Evolutionary conservation across 139 green algal species (phyloP).

Genomic region (Deuterostichococcus epilithicus): DNA sequence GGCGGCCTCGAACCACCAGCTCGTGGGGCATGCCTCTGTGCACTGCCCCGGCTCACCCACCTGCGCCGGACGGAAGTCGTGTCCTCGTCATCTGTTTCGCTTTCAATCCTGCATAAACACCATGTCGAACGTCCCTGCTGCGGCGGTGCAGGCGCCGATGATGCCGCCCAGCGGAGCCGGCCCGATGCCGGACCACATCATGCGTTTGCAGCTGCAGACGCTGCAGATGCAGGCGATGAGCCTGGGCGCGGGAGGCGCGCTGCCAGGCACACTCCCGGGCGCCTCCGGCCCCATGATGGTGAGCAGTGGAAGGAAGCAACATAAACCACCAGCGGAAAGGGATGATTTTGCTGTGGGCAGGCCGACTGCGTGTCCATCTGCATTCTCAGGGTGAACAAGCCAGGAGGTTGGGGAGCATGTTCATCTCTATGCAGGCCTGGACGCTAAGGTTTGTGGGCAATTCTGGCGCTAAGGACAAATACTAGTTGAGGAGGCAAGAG

Average conservation of each 20-base stretch:
- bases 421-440: too few relatives aligned
- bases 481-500: too few relatives aligned
- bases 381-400: not conserved
- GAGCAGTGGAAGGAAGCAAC: not conserved
- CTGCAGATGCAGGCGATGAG: slow-evolving; percentile 11
- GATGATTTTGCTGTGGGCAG: not conserved
- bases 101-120: not conserved
- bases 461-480: too few relatives aligned
- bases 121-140: not conserved
- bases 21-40: not conserved
- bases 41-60: not conserved
- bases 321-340: not conserved
- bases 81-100: too few relatives aligned
- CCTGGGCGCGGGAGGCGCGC: not conserved
- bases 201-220: slow-evolving; percentile 24
- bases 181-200: slow-evolving; percentile 11
- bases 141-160: not conserved
- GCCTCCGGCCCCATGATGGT: not conserved
- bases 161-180: not conserved
- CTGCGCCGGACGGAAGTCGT: too few relatives aligned
- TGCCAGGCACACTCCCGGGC: not conserved
- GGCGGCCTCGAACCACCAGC: too few relatives aligned
- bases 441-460: too few relatives aligned
- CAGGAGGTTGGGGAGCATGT: too few relatives aligned
- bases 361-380: not conserved